Conservation (phyloP, 2,329 filamentous ascomycete genomes). For the Penicillium digitatum region DNA sequence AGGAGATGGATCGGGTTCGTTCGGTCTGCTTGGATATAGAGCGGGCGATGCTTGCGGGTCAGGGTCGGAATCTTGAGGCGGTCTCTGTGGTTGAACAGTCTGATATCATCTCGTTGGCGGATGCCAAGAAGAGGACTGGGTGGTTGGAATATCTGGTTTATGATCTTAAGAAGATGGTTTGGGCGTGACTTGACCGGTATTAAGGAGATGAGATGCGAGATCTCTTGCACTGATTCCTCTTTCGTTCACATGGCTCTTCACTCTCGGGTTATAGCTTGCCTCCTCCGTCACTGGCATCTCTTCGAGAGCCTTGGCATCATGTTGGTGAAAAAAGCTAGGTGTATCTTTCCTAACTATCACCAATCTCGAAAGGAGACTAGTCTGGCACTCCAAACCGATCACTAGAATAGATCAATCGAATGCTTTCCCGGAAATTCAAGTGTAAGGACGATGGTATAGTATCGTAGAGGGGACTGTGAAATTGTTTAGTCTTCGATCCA, state of each 20-base stretch:
- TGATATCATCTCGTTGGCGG: constrained; percentile 77
- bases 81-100: constrained; percentile 49
- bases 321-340: not conserved
- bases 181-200: constrained; percentile 48
- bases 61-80: constrained; percentile 38
- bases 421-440: not conserved
- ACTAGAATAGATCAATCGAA: not conserved
- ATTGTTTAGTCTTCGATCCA: not conserved
- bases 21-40: constrained; percentile 74
- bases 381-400: not conserved
- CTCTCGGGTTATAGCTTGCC: not conserved
- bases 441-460: not conserved
- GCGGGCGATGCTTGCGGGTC: constrained; percentile 55
- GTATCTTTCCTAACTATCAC: not conserved
- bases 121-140: constrained; percentile 83
- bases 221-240: not conserved
- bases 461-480: not conserved
- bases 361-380: not conserved
- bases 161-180: constrained; percentile 89
- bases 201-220: not conserved
- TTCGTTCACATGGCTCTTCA: not conserved
- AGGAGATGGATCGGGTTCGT: constrained; percentile 54
- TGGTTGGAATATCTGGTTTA: constrained; percentile 83
- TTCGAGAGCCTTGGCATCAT: not conserved
- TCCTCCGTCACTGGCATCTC: not conserved